Percentiles rank a stretch among this genome's conserved stretches.
Conservation (phyloP, 73 alveolate species). For the Tetrahymena elliotti region DNA sequence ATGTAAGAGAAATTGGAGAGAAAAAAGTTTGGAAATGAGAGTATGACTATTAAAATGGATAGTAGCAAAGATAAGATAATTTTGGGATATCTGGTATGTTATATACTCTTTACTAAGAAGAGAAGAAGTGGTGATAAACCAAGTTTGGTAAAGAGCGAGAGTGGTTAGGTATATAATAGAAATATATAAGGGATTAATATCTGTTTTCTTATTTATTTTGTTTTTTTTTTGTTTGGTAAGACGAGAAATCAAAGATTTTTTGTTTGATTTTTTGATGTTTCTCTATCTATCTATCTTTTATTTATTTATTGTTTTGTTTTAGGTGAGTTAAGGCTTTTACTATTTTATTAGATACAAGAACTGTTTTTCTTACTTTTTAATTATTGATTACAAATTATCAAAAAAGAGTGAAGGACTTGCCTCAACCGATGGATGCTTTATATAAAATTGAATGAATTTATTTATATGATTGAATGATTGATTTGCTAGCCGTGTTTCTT, state of each 20-base stretch:
- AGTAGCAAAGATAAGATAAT: not conserved
- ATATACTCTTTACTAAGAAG: not conserved
- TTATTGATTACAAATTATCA: not conserved
- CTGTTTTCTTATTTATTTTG: not conserved
- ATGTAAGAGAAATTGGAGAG: not conserved
- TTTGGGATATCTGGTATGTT: not conserved
- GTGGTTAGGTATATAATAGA: not conserved
- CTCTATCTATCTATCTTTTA: not conserved
- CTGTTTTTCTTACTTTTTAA: not conserved
- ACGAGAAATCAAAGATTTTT: not conserved
- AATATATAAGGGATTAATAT: not conserved
- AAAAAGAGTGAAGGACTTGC: not conserved
- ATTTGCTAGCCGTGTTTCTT: not conserved
- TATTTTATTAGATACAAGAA: not conserved
- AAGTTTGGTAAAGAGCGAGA: not conserved
- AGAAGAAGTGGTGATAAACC: not conserved
- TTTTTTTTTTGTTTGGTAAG: not conserved
- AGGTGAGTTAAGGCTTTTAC: not conserved
- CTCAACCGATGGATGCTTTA: not conserved
- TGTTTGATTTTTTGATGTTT: not conserved
- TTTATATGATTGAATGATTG: not conserved
- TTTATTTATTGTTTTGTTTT: not conserved
- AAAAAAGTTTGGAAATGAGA: not conserved
- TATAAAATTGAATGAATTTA: not conserved
- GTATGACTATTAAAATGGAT: not conserved